A percentile compares a stretch with the other conserved stretches of the same genome.
phyloP scores from a whole-genome alignment of 805 yeast species.

The Brettanomyces sp. region DNA sequence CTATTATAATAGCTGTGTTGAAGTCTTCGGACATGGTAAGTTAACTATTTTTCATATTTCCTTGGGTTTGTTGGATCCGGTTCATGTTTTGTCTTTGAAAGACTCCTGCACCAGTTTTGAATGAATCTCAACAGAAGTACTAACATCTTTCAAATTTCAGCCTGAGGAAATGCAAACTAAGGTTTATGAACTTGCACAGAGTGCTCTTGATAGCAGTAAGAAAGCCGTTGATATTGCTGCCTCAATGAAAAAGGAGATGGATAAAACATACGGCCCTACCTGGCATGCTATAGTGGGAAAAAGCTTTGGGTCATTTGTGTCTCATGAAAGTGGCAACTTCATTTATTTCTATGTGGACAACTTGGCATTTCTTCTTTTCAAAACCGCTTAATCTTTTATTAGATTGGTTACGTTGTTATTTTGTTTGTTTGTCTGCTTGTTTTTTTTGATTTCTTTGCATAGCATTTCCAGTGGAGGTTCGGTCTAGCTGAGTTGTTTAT shows the following conservation, averaged over 20 bases:
- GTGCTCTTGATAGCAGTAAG: conserved; percentile 32
- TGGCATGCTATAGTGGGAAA: conserved; percentile 82
- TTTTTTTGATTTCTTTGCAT: no score
- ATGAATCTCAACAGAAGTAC: background rate
- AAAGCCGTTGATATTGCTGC: conserved; percentile 60
- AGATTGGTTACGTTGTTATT: no score
- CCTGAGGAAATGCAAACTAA: conserved; percentile 43
- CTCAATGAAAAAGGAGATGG: conserved; percentile 53
- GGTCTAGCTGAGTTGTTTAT: no score
- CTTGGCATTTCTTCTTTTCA: conserved; percentile 59
- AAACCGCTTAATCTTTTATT: conserved; percentile 37
- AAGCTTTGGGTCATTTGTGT: conserved; percentile 70
- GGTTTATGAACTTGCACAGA: conserved; percentile 37
- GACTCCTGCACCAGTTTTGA: background rate
- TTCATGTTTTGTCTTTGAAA: background rate
- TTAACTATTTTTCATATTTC: background rate
- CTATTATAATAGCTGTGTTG: background rate
- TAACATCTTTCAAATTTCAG: conserved; percentile 9
- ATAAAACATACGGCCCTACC: conserved; percentile 52
- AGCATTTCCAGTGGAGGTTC: no score
- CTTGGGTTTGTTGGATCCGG: no score
- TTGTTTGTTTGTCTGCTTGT: no score
- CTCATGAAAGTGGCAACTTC: conserved; percentile 66
- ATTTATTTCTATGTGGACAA: conserved; percentile 64
- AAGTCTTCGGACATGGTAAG: conserved; percentile 3